Conservation (phyloP, 768 basidiomycete species). For the Leucocoprinus leucothites region DNA sequence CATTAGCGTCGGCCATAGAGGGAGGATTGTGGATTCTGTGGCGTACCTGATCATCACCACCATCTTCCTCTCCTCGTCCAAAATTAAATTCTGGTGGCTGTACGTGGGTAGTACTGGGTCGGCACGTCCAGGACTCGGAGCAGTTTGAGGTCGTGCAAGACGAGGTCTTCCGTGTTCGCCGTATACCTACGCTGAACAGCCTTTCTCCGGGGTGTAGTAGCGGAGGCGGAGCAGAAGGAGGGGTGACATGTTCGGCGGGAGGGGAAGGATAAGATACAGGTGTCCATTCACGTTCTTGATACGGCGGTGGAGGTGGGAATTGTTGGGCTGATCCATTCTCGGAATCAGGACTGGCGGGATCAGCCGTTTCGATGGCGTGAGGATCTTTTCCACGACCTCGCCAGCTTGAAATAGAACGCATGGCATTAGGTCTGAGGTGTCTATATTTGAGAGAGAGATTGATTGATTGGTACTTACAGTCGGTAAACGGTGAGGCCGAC, state of each 20-base stretch:
- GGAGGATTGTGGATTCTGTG: background rate
- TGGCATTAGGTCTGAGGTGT: background rate
- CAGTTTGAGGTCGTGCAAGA: background rate
- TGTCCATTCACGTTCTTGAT: constrained; percentile 59
- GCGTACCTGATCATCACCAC: constrained; percentile 37
- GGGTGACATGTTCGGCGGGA: constrained; percentile 29
- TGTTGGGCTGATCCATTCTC: constrained; percentile 14
- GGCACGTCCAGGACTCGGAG: constrained; percentile 16
- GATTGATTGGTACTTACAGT: constrained; percentile 52
- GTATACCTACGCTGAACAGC: constrained; percentile 6
- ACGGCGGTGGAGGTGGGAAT: constrained; percentile 59
- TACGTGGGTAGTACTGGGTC: constrained; percentile 24
- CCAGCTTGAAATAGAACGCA: constrained; percentile 50
- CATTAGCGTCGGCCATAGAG: background rate
- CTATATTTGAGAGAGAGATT: constrained; percentile 10
- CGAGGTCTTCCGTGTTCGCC: constrained; percentile 11
- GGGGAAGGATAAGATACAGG: constrained; percentile 26
- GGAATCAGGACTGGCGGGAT: constrained; percentile 32
- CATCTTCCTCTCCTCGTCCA: constrained; percentile 27
- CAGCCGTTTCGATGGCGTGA: constrained; percentile 14
- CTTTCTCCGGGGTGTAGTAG: constrained; percentile 2
- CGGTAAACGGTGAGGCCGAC: constrained; percentile 86
- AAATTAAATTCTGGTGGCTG: constrained; percentile 42
- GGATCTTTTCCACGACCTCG: constrained; percentile 65
- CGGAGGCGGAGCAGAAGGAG: constrained; percentile 19